Evolutionary conservation across 306 rosid species (phyloP), one percentile per base, ranked within the genome.

Genomic region (Begonia fuchsioides): DNA sequence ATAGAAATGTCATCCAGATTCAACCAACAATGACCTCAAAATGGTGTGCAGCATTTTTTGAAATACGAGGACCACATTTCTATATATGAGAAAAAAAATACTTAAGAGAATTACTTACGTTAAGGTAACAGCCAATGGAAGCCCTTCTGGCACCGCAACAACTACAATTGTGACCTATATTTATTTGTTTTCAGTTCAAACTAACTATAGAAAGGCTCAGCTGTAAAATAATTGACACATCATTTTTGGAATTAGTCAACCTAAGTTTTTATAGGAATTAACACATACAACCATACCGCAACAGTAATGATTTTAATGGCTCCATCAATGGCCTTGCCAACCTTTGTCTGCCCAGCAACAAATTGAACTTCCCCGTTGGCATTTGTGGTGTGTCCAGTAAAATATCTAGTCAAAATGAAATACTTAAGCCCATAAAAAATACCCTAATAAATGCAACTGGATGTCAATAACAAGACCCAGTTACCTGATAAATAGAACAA

Each of bases 61-160:
- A 26, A 3, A 26, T 26, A 26, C 7, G 35, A 26, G 35, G 35
- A 6, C 7, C 3, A 3, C 35, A 4, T 26, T 26, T 26, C 35
- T 26, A 26, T 26, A 26, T 26, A 26, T 4, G 35, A 26, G 35
- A 6, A 26, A 4, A 26, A 26, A 26, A 26, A 19, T 3, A 26
- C 35, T 26, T 26, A 6, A 26, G 8, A 26, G 7, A 26, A 26
- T 26, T 26, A 65, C 93, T 68, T 71, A 87, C 96, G 96, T 87
- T 63, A 87, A 80, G 67, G 94, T 87, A 35, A 87, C 96, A 38
- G 96, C 96, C 35, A 87, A 68, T 17, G 96, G 96, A 26, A 87
- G 93, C 57, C 96, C 96, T 75, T 87, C 96, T 32, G 96, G 96
- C 52, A 87, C 96, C 11, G 96, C 96, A 77, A 87, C 94, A 58